Evolutionary conservation across 2,329 filamentous ascomycete genomes (phyloP).

Genomic region (Hypoxylon sp.): DNA sequence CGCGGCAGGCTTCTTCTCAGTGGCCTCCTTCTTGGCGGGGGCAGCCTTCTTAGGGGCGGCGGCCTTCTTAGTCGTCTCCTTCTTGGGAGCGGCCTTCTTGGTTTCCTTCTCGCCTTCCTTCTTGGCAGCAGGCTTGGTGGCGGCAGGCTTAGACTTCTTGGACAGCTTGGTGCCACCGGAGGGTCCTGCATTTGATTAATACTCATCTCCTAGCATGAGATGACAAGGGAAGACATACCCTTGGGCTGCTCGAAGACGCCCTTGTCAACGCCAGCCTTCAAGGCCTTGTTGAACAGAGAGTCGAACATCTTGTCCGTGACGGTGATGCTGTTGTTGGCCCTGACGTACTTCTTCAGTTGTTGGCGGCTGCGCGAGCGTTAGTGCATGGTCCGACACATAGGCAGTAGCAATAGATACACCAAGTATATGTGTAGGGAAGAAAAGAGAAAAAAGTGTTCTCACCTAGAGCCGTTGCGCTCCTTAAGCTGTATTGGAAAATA

Average conservation of each 20-base stretch:
- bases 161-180: slow-evolving; percentile 93
- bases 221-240: slow-evolving; percentile 61
- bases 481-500: slow-evolving; percentile 59
- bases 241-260: slow-evolving; percentile 89
- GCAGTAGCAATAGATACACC: slow-evolving; percentile 24
- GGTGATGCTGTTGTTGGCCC: slow-evolving; percentile 47
- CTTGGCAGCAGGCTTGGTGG: slow-evolving; percentile 46
- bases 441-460: slow-evolving; percentile 21
- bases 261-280: slow-evolving; percentile 81
- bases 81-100: slow-evolving; percentile 54
- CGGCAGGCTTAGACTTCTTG: slow-evolving; percentile 65
- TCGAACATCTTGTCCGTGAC: slow-evolving; percentile 64
- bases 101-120: slow-evolving; percentile 49
- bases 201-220: not conserved
- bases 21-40: slow-evolving; percentile 55
- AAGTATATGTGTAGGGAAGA: not conserved
- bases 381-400: slow-evolving; percentile 28
- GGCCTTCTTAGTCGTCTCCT: slow-evolving; percentile 50
- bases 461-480: slow-evolving; percentile 68
- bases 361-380: slow-evolving; percentile 57
- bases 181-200: slow-evolving; percentile 62
- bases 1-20: slow-evolving; percentile 82
- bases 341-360: slow-evolving; percentile 66
- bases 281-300: slow-evolving; percentile 73
- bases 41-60: slow-evolving; percentile 51